phyloP scores from a whole-genome alignment of 345 rosid genomes.

The Firmiana major region DNA sequence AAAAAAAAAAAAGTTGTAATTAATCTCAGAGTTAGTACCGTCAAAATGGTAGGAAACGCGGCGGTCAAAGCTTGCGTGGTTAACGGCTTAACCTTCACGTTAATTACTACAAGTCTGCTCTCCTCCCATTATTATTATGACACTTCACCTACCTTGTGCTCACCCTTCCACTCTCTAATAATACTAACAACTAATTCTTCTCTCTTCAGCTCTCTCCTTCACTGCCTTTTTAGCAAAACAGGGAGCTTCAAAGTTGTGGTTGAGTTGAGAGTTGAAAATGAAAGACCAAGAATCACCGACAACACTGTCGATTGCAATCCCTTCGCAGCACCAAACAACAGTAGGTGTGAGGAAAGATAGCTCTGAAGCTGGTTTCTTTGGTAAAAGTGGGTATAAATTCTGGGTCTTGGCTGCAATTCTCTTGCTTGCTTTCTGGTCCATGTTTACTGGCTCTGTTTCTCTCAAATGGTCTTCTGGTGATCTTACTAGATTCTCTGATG shows the following conservation, averaged over 20 bases:
- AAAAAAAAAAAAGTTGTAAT: too few species aligned
- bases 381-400: slow-evolving; percentile 47
- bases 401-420: slow-evolving; percentile 68
- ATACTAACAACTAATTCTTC: not conserved
- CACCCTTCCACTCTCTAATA: not conserved
- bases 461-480: slow-evolving; percentile 61
- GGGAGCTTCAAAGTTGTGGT: not conserved
- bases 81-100: too few species aligned
- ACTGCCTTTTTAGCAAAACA: not conserved
- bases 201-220: not conserved
- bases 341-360: slow-evolving; percentile 18
- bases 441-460: slow-evolving; percentile 79
- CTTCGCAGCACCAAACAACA: slow-evolving; percentile 1
- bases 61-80: not conserved
- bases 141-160: slow-evolving; percentile 12
- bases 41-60: not conserved
- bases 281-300: slow-evolving; percentile 30
- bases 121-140: not conserved
- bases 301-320: slow-evolving; percentile 3
- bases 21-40: not conserved
- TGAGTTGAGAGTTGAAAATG: slow-evolving; percentile 19
- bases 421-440: slow-evolving; percentile 71
- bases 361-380: slow-evolving; percentile 16
- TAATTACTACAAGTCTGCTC: too few species aligned
- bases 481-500: slow-evolving; percentile 35